Conservation (phyloP, 2,329 filamentous ascomycete genomes). For the Ceratocystis colombiana region DNA sequence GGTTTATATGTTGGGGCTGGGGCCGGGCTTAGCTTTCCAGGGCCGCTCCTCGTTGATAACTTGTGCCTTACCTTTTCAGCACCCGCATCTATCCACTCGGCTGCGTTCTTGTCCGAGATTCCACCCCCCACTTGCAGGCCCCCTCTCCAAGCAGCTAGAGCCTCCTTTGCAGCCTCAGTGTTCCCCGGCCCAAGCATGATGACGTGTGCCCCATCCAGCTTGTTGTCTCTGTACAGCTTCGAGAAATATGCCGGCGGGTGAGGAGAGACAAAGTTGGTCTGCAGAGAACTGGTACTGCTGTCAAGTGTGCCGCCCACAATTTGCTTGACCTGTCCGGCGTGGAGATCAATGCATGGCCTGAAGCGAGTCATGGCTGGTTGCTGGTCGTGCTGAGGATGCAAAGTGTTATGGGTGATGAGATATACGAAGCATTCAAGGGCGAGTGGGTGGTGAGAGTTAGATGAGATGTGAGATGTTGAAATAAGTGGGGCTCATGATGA, state of each 20-base stretch:
- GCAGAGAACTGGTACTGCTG: slow-evolving; percentile 53
- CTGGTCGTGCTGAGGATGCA: not conserved
- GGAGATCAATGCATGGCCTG: slow-evolving; percentile 91
- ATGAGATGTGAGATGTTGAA: not conserved
- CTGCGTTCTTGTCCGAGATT: slow-evolving; percentile 75
- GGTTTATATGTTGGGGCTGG: not conserved
- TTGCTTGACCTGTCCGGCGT: slow-evolving; percentile 96
- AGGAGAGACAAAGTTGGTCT: slow-evolving; percentile 86
- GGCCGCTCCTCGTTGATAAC: not conserved
- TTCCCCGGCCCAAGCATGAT: slow-evolving; percentile 94
- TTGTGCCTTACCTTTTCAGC: slow-evolving; percentile 66
- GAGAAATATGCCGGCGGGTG: slow-evolving; percentile 76
- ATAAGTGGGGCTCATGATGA: slow-evolving; percentile 9
- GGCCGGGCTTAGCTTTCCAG: not conserved
- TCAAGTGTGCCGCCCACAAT: slow-evolving; percentile 92
- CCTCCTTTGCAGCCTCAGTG: slow-evolving; percentile 65
- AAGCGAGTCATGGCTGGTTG: slow-evolving; percentile 69
- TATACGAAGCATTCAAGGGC: not conserved
- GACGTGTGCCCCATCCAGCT: slow-evolving; percentile 72
- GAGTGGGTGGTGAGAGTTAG: not conserved
- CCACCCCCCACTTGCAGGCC: slow-evolving; percentile 89
- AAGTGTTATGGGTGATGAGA: not conserved
- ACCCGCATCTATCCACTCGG: slow-evolving; percentile 74
- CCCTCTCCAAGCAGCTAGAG: slow-evolving; percentile 66
- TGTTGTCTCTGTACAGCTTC: slow-evolving; percentile 64